Conservation (phyloP, 257 asterid genomes). For the Agastache rugosa region DNA sequence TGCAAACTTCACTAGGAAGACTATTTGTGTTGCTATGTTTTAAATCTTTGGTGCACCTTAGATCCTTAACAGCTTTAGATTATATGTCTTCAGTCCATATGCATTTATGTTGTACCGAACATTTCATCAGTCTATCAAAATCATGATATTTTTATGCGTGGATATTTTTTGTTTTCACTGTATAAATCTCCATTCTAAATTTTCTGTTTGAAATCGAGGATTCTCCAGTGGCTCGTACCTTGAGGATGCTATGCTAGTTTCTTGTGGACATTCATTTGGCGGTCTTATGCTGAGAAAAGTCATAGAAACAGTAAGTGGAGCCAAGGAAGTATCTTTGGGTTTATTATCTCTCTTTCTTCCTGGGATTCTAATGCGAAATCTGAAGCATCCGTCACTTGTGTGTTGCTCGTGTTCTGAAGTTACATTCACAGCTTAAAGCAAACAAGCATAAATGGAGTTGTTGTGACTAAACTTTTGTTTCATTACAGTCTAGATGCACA, state of each 20-base stretch:
- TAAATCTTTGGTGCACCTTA: conserved; percentile 11
- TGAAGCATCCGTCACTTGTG: conserved; percentile 23
- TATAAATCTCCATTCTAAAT: conserved; percentile 29
- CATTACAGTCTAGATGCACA: conserved; percentile 84
- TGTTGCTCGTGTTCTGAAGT: conserved; percentile 14
- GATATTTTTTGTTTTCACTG: background rate
- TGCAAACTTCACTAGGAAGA: background rate
- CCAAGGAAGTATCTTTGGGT: conserved; percentile 21
- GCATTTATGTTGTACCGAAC: background rate
- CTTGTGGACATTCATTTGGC: conserved; percentile 99
- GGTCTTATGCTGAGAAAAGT: conserved; percentile 90
- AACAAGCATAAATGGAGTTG: conserved; percentile 29
- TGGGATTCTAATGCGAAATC: conserved; percentile 20
- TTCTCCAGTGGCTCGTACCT: conserved; percentile 84
- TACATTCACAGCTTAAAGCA: conserved; percentile 14
- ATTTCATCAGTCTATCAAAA: conserved; percentile 35
- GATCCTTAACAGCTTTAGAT: background rate
- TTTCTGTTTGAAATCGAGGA: conserved; percentile 43
- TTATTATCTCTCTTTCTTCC: conserved; percentile 10
- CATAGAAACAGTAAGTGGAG: conserved; percentile 74
- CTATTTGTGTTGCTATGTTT: conserved; percentile 1
- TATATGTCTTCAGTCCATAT: background rate
- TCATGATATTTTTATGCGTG: background rate
- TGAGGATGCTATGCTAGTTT: conserved; percentile 92
- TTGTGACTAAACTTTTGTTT: conserved; percentile 27